Evolutionary conservation across 306 rosid genomes (phyloP).

Genomic region (Rosa persica): DNA sequence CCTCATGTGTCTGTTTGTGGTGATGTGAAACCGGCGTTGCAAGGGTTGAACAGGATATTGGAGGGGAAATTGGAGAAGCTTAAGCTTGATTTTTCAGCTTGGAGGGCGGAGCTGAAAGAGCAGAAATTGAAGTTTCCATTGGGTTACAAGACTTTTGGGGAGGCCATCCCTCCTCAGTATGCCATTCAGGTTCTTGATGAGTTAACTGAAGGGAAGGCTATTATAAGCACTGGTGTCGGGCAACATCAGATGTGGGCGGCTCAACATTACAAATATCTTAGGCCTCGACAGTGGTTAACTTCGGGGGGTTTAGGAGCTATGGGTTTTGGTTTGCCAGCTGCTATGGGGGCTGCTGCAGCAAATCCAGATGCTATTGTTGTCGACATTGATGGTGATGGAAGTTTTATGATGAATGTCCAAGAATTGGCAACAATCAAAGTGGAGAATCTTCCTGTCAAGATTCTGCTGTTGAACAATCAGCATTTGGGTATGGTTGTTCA

Average conservation of each 20-base stretch:
- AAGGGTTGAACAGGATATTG: conserved; percentile 58
- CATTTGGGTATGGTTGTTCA: conserved; percentile 96
- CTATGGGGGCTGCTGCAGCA: conserved; percentile 88
- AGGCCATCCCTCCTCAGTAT: conserved; percentile 73
- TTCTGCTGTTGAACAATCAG: conserved; percentile 77
- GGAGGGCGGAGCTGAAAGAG: conserved; percentile 77
- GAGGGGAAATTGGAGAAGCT: conserved; percentile 34
- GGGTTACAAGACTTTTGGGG: conserved; percentile 65
- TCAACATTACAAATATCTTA: conserved; percentile 68
- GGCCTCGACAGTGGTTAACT: conserved; percentile 86
- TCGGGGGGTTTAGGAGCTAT: conserved; percentile 88
- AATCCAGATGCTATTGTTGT: conserved; percentile 61
- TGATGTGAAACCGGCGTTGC: conserved; percentile 68
- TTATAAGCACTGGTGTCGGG: conserved; percentile 87
- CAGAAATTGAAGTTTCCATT: conserved; percentile 66
- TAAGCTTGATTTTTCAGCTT: conserved; percentile 48
- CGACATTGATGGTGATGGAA: conserved; percentile 92
- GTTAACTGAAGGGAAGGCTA: conserved; percentile 71
- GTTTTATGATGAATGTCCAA: conserved; percentile 85
- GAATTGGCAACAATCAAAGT: conserved; percentile 72
- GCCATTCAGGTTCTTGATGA: conserved; percentile 87
- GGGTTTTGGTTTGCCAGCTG: conserved; percentile 96
- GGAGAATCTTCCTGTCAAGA: conserved; percentile 81
- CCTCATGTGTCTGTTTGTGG: conserved; percentile 73
- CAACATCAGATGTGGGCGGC: conserved; percentile 97